Conservation (phyloP, 176 grass and related monocot genomes). For the Carex scoparia region DNA sequence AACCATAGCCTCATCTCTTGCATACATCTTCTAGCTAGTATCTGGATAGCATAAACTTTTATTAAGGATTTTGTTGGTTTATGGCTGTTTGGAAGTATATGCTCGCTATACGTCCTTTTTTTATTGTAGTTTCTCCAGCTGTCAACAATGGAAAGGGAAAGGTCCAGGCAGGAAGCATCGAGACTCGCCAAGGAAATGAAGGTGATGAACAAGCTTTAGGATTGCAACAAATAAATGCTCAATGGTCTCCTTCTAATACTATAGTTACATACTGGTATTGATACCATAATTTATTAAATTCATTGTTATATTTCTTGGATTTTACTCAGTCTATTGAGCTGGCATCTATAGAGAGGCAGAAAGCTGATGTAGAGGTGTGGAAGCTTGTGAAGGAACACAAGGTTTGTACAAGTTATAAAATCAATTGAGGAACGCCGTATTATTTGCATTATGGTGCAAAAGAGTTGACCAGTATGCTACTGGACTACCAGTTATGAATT, state of each 20-base stretch:
- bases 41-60: background rate
- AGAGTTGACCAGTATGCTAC: background rate
- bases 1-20: too few species aligned
- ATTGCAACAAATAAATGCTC: background rate
- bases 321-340: conserved; percentile 33
- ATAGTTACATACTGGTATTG: background rate
- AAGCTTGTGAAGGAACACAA: conserved; percentile 50
- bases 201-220: conserved; percentile 3
- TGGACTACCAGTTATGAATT: background rate
- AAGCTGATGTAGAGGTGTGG: conserved; percentile 51
- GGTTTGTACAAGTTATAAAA: conserved; percentile 29
- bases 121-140: conserved; percentile 4
- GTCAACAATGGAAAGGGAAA: conserved; percentile 9
- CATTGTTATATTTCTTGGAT: background rate
- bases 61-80: background rate
- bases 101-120: background rate
- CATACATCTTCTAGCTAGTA: too few species aligned
- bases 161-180: background rate
- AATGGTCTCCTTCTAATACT: background rate
- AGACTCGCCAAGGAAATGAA: conserved; percentile 15
- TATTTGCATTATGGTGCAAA: background rate
- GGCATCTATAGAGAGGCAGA: conserved; percentile 50
- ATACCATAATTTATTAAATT: background rate
- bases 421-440: background rate
- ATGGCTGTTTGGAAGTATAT: background rate